Base-by-base conservation (phyloP, 2,329 filamentous ascomycete species). In the Diplodia scrobiculata region DNA sequence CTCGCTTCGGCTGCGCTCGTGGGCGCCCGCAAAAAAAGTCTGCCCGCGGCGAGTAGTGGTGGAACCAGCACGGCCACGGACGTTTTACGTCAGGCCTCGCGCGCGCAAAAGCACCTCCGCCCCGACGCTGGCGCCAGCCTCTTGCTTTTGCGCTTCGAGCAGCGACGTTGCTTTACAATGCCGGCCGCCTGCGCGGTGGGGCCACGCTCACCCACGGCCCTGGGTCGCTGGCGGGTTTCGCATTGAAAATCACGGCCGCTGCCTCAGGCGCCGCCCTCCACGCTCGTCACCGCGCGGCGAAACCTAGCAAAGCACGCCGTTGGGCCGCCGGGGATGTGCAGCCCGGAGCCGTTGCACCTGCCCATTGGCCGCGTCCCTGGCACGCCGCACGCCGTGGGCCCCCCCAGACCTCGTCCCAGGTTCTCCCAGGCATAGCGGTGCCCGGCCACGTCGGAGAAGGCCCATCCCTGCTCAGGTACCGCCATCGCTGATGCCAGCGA, bases 161-260 rank as follows among this genome's bases (percentile, higher is more conserved):
- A 9, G 29, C 29, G 51, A 32, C 51, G 51, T 53, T 29, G 25
- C 51, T 53, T 53, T 53, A 34, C 51, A 10, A 10, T 36, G 34
- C 9, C 34, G 34, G 34, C 32, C 7, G 50, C 29, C 29, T 55
- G n/a, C 19, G 32, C 21, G 14, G 54, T 59, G 54, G 38, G 25
- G 53, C 34, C 29, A 17, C 53, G 53, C 19, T 13, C 41, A 11
- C 45, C 59, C 59, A 29, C 45, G 45, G 59, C 19, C 27, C 59
- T 51, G 59, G 59, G 59, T 63, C 59, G 59, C 45, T 48, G 60
- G 60, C 60, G 29, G 58, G 60, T 63, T 63, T 63, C 60, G 60
- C 60, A 63, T 63, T 63, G 60, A 63, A 52, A 63, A 63, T 52
- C 48, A 41, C 41, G 4, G 11, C 25, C 25, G 38, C 55, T 47